These are phyloP conservation scores for Tolypocladium tropicale DNA, from an alignment of 2,329 filamentous ascomycete species.

Conservation along the genomic window DNA sequence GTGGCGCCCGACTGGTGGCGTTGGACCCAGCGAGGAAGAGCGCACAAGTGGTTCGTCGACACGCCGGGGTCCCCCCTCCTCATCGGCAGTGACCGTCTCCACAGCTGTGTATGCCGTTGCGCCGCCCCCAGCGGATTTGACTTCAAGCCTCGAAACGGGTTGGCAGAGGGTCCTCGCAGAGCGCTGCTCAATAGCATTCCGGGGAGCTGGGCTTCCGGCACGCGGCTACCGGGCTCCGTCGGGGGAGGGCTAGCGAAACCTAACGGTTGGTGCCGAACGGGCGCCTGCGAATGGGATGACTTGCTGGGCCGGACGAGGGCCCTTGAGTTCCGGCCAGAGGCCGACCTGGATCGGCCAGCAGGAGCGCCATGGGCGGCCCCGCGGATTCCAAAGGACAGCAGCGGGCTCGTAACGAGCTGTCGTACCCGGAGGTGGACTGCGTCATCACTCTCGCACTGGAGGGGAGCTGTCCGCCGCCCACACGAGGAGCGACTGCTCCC, in stretches of 20 bases:
- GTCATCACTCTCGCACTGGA: neutral
- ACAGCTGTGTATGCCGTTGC: neutral
- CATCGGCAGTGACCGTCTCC: neutral
- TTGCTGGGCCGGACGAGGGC: neutral
- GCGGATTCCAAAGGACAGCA: neutral
- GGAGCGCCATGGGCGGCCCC: neutral
- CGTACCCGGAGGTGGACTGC: neutral
- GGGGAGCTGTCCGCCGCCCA: too few species aligned
- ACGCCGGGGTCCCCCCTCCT: too few species aligned
- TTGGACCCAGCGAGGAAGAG: neutral
- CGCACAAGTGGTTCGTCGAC: neutral
- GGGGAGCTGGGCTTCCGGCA: neutral
- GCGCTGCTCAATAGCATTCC: neutral
- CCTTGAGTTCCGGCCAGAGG: neutral
- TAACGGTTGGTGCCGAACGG: neutral
- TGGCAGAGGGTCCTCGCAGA: neutral
- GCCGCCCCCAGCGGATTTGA: neutral
- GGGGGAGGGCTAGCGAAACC: neutral
- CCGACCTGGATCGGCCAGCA: neutral
- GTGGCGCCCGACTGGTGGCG: too few species aligned
- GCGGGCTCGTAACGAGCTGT: neutral
- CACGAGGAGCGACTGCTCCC: neutral
- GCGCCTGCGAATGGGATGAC: neutral
- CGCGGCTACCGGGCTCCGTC: neutral
- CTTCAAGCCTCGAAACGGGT: neutral